Evolutionary conservation across 2,329 filamentous ascomycete species (phyloP).

Genomic region (Talaromyces sp.): DNA sequence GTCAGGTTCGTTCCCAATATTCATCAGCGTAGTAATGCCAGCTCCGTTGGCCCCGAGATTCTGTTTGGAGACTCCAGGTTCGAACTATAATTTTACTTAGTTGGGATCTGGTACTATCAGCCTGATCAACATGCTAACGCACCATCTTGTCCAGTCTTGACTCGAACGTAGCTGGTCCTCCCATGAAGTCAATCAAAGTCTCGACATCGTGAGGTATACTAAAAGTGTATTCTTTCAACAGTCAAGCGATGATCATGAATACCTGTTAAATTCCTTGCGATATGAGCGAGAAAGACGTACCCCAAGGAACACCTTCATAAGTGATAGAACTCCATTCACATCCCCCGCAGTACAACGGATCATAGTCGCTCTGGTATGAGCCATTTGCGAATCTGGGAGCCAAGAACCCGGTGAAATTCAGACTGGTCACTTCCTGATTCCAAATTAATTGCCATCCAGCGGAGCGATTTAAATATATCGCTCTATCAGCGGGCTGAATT

Average conservation of each 20-base stretch:
- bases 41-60: conserved; percentile 31
- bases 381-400: conserved; percentile 55
- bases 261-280: too few species aligned
- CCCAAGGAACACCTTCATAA: conserved; percentile 61
- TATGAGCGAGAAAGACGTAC: conserved; percentile 20
- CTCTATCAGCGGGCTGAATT: conserved; percentile 46
- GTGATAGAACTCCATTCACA: conserved; percentile 64
- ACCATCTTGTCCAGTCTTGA: conserved; percentile 57
- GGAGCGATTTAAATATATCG: conserved; percentile 60
- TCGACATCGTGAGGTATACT: conserved; percentile 64
- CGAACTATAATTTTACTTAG: conserved; percentile 38
- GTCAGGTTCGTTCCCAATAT: conserved; percentile 60
- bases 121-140: conserved; percentile 4
- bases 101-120: not conserved
- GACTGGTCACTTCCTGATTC: conserved; percentile 56
- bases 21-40: conserved; percentile 54
- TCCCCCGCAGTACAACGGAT: conserved; percentile 56
- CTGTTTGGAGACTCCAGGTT: conserved; percentile 29
- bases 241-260: not conserved
- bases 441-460: conserved; percentile 71
- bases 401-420: conserved; percentile 55
- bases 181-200: conserved; percentile 52
- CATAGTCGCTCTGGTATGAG: conserved; percentile 42
- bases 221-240: conserved; percentile 55
- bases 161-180: conserved; percentile 54